Evolutionary conservation across 2,329 filamentous ascomycete genomes (phyloP), one percentile per base, ranked within the genome.

Genomic region (Trichoderma atrobrunneum): DNA sequence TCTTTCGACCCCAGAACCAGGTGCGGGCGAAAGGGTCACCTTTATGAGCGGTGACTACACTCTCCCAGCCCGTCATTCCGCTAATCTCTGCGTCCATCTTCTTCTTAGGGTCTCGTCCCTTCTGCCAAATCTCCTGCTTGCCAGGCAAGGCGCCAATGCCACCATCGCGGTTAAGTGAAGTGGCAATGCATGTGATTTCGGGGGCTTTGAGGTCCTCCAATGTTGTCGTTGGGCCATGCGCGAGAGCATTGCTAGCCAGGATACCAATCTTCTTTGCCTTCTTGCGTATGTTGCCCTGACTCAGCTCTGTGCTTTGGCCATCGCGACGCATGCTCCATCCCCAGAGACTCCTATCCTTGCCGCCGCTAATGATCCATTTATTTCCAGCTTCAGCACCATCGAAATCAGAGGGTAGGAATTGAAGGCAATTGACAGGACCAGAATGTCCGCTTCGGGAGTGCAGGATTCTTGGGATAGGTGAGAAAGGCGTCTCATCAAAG

Each of bases 1-100:
- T 91, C 82, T 97, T 98, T 71, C 94, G 91, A 7, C 95, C 96
- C 95, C 96, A 98, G 82, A 98, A 98, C 96, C 96, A 99, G 1
- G 96, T 98, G 68, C 96, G 90, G 21, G 94, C 96, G 78, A 89
- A 93, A 59, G 90, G 88, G 78, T 98, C 95, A 66, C 92, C 90
- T 78, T 91, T 91, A 79, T 99, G 97, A 11, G 94, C 95, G 5
- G 96, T 99, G 2, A 99, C 89, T 7, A 99, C 91, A 78, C 95
- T 98, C 81, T 99, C 97, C 96, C 96, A 99, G 1, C 96, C 96
- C 3, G 95, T 97, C 84, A 90, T 90, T 62, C 90, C 88, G 77
- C 91, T 92, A 71, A 90, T 85, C 76, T 94, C 91, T 3, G 92
- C 90, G 80, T 94, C 91, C 11, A 87, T 83, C n/a, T 82, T 78